Conservation (phyloP, 306 rosid genomes). For the Cicer arietinum region DNA sequence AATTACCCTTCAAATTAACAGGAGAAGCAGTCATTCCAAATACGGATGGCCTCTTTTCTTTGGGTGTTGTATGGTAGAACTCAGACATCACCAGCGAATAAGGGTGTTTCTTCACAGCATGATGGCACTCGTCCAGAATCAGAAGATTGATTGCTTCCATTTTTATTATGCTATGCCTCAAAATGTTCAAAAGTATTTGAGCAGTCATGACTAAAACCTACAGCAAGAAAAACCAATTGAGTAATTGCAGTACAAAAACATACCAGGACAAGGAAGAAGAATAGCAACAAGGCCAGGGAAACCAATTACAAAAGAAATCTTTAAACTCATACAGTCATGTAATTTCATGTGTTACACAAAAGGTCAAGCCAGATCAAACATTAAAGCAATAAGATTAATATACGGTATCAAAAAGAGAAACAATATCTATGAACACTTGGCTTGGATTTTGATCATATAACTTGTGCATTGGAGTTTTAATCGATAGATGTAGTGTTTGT, state of each 20-base stretch:
- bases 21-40: slow-evolving; percentile 99
- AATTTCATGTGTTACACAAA: not conserved
- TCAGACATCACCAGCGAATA: slow-evolving; percentile 98
- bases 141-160: slow-evolving; percentile 91
- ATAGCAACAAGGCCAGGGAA: slow-evolving; percentile 21
- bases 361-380: not conserved
- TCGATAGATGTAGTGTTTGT: too few species aligned
- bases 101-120: slow-evolving; percentile 98
- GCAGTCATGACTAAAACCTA: slow-evolving; percentile 99
- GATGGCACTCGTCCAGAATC: slow-evolving; percentile 97
- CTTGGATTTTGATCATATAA: too few species aligned
- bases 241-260: slow-evolving; percentile 26
- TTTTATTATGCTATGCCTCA: slow-evolving; percentile 96
- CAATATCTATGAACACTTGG: too few species aligned
- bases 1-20: slow-evolving; percentile 89
- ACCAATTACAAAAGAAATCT: not conserved
- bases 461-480: too few species aligned
- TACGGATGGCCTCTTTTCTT: slow-evolving; percentile 86
- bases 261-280: slow-evolving; percentile 35
- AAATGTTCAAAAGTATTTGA: slow-evolving; percentile 94
- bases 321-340: slow-evolving; percentile 7
- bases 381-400: slow-evolving; percentile 21
- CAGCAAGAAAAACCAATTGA: slow-evolving; percentile 48
- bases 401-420: too few species aligned
- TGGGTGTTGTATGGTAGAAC: slow-evolving; percentile 93